Evolutionary conservation across 257 asterid species (phyloP).

Genomic region (Mentha longifolia): DNA sequence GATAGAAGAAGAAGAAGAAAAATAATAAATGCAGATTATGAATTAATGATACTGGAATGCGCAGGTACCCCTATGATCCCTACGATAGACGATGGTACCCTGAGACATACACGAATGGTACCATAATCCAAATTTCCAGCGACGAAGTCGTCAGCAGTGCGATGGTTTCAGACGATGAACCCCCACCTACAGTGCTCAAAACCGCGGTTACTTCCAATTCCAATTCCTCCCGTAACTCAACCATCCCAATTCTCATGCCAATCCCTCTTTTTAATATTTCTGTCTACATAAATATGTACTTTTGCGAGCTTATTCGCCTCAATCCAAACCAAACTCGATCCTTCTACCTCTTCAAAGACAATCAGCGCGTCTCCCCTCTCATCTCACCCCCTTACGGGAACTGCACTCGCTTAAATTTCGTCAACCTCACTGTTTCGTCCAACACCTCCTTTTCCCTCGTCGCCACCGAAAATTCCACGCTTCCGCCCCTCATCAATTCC

Average conservation of each 20-base stretch:
- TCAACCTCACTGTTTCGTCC: slow-evolving; percentile 34
- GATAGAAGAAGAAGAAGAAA: no score
- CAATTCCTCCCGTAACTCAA: not conserved
- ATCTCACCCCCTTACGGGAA: slow-evolving; percentile 48
- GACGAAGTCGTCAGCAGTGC: slow-evolving; percentile 20
- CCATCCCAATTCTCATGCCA: slow-evolving; percentile 30
- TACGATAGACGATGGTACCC: slow-evolving; percentile 66
- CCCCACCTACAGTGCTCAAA: slow-evolving; percentile 49
- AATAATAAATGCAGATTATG: no score
- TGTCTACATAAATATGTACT: slow-evolving; percentile 48
- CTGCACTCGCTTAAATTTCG: not conserved
- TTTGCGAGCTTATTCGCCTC: slow-evolving; percentile 52
- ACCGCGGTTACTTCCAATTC: slow-evolving; percentile 43
- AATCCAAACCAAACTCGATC: slow-evolving; percentile 45
- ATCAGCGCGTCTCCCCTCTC: slow-evolving; percentile 22
- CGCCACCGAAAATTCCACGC: slow-evolving; percentile 48
- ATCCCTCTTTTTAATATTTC: slow-evolving; percentile 23
- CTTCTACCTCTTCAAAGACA: slow-evolving; percentile 33
- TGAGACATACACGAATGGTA: not conserved
- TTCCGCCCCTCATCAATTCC: slow-evolving; percentile 71
- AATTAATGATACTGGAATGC: no score
- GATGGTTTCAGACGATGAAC: slow-evolving; percentile 32
- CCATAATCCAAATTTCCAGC: not conserved
- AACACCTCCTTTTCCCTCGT: slow-evolving; percentile 43
- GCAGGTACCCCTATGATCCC: slow-evolving; percentile 40